Base-by-base conservation (phyloP, 2,329 filamentous ascomycete genomes). In the Pezicula rhizophila region DNA sequence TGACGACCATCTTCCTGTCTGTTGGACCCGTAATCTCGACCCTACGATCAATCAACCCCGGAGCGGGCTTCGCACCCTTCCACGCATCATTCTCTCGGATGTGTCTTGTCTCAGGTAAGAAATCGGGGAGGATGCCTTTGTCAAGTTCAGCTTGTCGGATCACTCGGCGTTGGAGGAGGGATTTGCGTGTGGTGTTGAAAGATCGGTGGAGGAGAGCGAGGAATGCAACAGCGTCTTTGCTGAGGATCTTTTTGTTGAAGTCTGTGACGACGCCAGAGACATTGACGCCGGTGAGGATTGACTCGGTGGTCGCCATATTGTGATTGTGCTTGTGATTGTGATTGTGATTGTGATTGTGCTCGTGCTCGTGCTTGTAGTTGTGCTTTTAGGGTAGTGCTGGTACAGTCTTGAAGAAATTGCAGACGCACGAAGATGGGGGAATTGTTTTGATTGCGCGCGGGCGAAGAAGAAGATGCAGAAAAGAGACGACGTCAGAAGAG, bases 1-100 rank as follows among this genome's bases (percentile, higher is more conserved):
- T 99, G 55, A 97, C 89, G 42, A 97, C 90, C 93, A 99, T 99
- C 80, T 97, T 99, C 59, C 93, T 81, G 71, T 97, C 93, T 6
- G 91, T 96, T 1, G 93, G 93, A 8, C 93, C 93, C 5, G 93
- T 99, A 64, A 97, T 99, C 76, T 99, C 93, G 28, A 96, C 88
- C 53, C 93, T 83, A 57, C 93, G 85, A 74, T 99, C 93, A 40
- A 96, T 83, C 48, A 97, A 79, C 50, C 93, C 93, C 0, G 93
- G 92, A 7, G 92, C 93, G 15, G 93, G 93, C 45, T 86, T 80
- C 39, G 93, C 90, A 54, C 89, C 93, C 73, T 82, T 93, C 93
- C 93, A 99, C 61, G 90, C 84, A 67, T 87, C 81, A 70, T 96
- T 88, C 62, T 97, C 91, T 62, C 93, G 89, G 68, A 99, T 91